A percentile compares a stretch with the other conserved stretches of the same genome.
phyloP scores from a whole-genome alignment of 345 rosid genomes.

The Pistacia integerrima region DNA sequence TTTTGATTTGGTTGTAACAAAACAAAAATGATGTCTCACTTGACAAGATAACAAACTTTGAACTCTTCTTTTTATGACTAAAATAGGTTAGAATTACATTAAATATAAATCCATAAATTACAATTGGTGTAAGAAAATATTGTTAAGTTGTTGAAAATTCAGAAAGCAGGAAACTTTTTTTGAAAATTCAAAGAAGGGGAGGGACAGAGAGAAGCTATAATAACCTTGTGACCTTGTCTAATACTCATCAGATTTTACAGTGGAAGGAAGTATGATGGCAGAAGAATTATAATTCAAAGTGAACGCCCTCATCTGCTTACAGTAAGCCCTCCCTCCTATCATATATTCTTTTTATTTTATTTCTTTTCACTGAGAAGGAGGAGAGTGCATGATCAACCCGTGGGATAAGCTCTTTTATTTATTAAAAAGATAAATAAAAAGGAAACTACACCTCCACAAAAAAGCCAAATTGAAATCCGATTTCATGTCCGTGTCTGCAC shows the following conservation, averaged over 20 bases:
- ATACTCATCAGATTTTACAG: neutral
- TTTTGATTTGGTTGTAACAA: no score
- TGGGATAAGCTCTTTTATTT: neutral
- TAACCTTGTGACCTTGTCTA: no score
- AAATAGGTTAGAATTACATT: no score
- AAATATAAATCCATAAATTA: no score
- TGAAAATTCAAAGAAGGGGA: no score
- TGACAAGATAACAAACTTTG: no score
- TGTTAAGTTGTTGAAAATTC: no score
- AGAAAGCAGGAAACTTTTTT: no score
- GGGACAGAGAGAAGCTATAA: no score
- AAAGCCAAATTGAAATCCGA: conserved; percentile 41
- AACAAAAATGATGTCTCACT: no score
- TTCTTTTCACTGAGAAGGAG: neutral
- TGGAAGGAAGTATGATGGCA: neutral
- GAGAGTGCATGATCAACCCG: neutral
- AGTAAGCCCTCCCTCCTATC: neutral
- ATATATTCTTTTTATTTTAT: neutral
- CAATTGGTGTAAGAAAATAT: no score
- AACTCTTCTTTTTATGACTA: no score
- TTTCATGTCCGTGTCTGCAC: conserved; percentile 42
- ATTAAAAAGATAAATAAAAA: conserved; percentile 8
- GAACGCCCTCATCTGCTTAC: neutral
- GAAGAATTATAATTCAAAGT: neutral
- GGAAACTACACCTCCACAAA: conserved; percentile 7